Base-by-base conservation (phyloP, 2,329 filamentous ascomycete species). In the Lecanosticta acicola region DNA sequence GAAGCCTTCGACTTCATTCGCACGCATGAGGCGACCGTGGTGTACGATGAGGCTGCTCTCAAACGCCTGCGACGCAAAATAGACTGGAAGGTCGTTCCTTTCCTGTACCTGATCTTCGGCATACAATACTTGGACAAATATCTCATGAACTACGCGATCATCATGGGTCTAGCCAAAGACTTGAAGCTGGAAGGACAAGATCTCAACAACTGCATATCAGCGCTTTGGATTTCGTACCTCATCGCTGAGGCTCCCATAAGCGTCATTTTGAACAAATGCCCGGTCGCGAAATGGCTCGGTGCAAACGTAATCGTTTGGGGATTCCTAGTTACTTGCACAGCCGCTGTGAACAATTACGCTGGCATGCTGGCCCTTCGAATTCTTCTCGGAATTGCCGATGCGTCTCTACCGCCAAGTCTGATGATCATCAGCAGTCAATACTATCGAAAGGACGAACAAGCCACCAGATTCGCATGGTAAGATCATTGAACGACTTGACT, bases 131-230 rank as follows among this genome's bases (percentile, higher is more conserved):
- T 54, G 13, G 51, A 54, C 67, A 83, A 83, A 63, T 76, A 81
- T 49, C 72, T 79, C 20, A 71, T 82, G 36, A 83, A 83, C 56
- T 84, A 84, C 59, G 79, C 79, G 10, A 78, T 76, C 46, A 78
- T 84, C 43, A 85, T 85, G 81, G 79, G 80, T 3, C 20, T 55
- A 4, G 50, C 53, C 7, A 39, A 54, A 18, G 53, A 56, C 11
- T 34, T 56, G 4, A 41, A 48, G 4, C 45, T 56, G 14, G 17
- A 50, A 20, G 53, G 53, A n/a, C 45, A 56, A 33, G 26, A 53
- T 11, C 37, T 56, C 18, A 56, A 51, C 41, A 50, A 54, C 19
- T 46, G 50, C 24, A 49, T 45, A 10, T 56, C 53, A 3, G 42
- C 53, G 1, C 39, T 56, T 4, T 51, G 43, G 40, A 51, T 51